These are phyloP conservation scores for Lachnellula arida DNA, from an alignment of 2,329 filamentous ascomycete species.

Conservation along the genomic window DNA sequence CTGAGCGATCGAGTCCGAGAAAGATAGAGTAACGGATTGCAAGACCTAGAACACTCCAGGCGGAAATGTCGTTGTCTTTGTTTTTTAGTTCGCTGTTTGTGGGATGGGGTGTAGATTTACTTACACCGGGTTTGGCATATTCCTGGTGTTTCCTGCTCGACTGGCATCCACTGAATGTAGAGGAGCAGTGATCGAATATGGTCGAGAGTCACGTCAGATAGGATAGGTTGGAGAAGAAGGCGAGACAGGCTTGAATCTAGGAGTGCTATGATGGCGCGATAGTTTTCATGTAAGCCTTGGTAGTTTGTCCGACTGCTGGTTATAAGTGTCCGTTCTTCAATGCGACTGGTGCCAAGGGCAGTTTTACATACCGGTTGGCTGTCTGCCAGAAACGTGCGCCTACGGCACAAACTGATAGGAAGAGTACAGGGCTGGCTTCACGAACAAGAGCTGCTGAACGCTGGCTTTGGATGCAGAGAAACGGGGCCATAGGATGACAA, in stretches of 20 bases:
- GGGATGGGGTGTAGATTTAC: slow-evolving; percentile 4
- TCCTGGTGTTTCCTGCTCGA: slow-evolving; percentile 2
- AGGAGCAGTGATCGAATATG: slow-evolving; percentile 21
- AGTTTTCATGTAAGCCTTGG: slow-evolving; percentile 3
- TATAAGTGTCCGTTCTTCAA: background rate
- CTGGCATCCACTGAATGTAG: slow-evolving; percentile 27
- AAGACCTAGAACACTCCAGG: slow-evolving; percentile 22
- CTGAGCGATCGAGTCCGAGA: slow-evolving; percentile 15
- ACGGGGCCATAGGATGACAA: slow-evolving; percentile 18
- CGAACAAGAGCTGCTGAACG: slow-evolving; percentile 12
- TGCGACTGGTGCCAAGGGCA: background rate
- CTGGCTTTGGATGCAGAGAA: slow-evolving; percentile 5
- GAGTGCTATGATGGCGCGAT: slow-evolving; percentile 7
- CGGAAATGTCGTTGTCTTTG: slow-evolving; percentile 22
- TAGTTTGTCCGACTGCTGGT: background rate
- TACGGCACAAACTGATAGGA: slow-evolving; percentile 21
- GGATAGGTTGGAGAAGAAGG: slow-evolving; percentile 11
- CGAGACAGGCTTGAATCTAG: slow-evolving; percentile 5
- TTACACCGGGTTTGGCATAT: background rate
- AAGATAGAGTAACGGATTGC: slow-evolving; percentile 22
- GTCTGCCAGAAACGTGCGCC: slow-evolving; percentile 19
- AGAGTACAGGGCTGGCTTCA: slow-evolving; percentile 12
- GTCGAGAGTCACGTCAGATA: slow-evolving; percentile 21
- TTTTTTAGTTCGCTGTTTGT: background rate
- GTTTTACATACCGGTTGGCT: background rate